Evolutionary conservation across 2,329 filamentous ascomycete genomes (phyloP).

Genomic region (Cytospora schulzeri): DNA sequence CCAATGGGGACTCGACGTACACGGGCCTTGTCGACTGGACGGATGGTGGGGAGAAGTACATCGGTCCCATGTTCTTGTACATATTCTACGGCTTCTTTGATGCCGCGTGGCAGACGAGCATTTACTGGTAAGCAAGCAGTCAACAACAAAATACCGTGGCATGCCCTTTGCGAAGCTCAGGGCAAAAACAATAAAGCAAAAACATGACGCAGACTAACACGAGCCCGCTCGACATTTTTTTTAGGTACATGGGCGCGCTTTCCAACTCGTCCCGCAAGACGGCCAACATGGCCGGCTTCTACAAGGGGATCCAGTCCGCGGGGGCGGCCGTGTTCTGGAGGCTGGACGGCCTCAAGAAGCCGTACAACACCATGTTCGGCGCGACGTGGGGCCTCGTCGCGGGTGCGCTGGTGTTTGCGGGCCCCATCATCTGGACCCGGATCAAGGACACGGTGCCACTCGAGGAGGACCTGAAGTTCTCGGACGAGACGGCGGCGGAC

Average conservation of each 20-base stretch:
- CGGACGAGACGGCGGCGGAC: conserved; percentile 78
- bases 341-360: conserved; percentile 62
- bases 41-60: conserved; percentile 58
- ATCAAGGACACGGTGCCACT: conserved; percentile 80
- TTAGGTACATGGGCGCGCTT: conserved; percentile 88
- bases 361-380: conserved; percentile 73
- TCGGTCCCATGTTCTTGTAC: conserved; percentile 84
- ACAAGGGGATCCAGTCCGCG: conserved; percentile 73
- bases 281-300: conserved; percentile 76
- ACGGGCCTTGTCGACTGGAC: conserved; percentile 61
- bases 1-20: conserved; percentile 30
- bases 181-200: not conserved
- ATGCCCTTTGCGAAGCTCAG: not conserved
- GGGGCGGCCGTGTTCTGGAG: conserved; percentile 77
- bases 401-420: conserved; percentile 73
- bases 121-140: conserved; percentile 86
- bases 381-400: conserved; percentile 74
- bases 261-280: conserved; percentile 91
- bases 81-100: conserved; percentile 91
- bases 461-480: conserved; percentile 82
- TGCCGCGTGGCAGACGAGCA: conserved; percentile 84
- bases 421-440: conserved; percentile 76
- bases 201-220: not conserved
- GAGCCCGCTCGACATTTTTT: conserved; percentile 44
- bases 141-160: conserved; percentile 35